Evolutionary conservation across 1,139 yeast species (phyloP), one percentile per base, ranked within the genome.

Genomic region (Blastobotrys illinoisensis): DNA sequence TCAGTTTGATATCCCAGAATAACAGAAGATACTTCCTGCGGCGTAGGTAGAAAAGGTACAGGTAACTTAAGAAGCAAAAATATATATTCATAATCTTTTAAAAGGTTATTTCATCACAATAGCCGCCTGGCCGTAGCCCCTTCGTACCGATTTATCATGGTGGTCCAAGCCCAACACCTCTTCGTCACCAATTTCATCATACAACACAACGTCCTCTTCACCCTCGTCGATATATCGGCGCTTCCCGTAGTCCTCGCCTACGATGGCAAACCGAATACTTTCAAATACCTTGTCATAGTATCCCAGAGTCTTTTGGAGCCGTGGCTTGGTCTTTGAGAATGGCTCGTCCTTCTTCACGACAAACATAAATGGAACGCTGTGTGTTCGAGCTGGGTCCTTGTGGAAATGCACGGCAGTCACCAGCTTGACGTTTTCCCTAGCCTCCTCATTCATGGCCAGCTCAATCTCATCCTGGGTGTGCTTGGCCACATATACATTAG

Each of bases 331-430:
- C n/a, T 80, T 83, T 2, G 69, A 66, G 53, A 88, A 80, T 49
- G 72, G 71, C 68, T 95, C 99, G 19, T 77, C 70, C 7, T 66
- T 62, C 36, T 63, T 61, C 7, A 88, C 71, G 13, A 83, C 80
- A 66, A 93, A 86, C 21, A 86, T 73, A 68, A 93, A 93, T 5
- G 99, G 97, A 40, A 86, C 76, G n/a, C 98, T 95, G 68, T 95
- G 99, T 19, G 82, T 76, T 60, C 83, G 80, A 48, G 76, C 77
- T 19, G 85, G 78, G 50, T 83, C 88, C 63, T 85, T 87, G 67
- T 85, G 80, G 72, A 85, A 93, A 66, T 93, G 98, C 66, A 83
- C 79, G 60, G 83, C 85, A 16, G 76, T 67, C 5, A 80, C 73
- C 40, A 80, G 59, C 53, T 67, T 68, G 2, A 70, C 71, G 11